A percentile compares a stretch with the other conserved stretches of the same genome.
Evolutionary conservation across 495 filamentous ascomycete genomes (phyloP).

Genomic region (Neurospora sp.): DNA sequence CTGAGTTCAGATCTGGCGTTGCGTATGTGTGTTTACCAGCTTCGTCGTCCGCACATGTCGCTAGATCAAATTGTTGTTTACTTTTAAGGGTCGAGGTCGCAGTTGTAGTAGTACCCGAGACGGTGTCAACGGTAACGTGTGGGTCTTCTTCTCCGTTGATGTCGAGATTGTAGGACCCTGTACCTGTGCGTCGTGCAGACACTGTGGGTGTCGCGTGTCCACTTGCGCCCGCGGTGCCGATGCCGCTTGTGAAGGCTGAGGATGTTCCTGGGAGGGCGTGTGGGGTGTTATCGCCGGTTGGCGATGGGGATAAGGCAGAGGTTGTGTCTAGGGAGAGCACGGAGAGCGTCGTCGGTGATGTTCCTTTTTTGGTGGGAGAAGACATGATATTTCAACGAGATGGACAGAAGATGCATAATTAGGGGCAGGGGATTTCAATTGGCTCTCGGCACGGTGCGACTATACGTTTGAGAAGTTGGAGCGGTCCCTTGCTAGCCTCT

Average conservation of each 20-base stretch:
- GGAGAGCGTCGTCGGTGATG: not conserved
- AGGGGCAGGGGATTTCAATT: slow-evolving; percentile 1
- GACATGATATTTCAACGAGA: not conserved
- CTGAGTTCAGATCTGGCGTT: slow-evolving; percentile 2
- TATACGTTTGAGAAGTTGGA: not conserved
- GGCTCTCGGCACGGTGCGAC: not conserved
- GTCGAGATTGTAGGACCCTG: not conserved
- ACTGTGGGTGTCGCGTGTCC: slow-evolving; percentile 7
- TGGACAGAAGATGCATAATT: not conserved
- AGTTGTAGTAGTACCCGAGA: not conserved
- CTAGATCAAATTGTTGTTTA: not conserved
- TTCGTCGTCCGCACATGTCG: not conserved
- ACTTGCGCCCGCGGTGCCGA: not conserved
- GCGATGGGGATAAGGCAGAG: not conserved
- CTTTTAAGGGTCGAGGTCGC: not conserved
- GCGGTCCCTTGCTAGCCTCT: not conserved
- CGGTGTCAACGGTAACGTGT: not conserved
- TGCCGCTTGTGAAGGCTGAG: not conserved
- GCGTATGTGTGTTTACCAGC: slow-evolving; percentile 1
- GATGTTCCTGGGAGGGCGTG: not conserved
- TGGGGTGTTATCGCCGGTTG: not conserved
- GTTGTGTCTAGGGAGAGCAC: not conserved
- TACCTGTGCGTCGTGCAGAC: not conserved
- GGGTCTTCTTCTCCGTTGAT: not conserved
- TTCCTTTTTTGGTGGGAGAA: not conserved